These are phyloP conservation scores for Tuber brumale DNA, from an alignment of 495 filamentous ascomycete species.

Conservation along the genomic window DNA sequence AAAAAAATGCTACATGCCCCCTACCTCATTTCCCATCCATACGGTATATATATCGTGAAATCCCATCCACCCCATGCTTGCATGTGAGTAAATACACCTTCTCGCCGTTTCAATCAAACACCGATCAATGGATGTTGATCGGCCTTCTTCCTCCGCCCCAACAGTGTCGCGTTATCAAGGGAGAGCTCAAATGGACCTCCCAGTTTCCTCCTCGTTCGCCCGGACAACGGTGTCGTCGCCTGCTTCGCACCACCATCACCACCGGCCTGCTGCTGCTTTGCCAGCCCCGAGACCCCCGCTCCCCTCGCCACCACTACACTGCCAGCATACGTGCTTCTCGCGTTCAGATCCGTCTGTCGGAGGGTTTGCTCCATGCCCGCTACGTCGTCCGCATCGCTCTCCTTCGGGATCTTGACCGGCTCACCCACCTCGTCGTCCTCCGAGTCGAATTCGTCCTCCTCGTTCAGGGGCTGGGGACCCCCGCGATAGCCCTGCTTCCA, in stretches of 20 bases:
- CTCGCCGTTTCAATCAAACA: not conserved
- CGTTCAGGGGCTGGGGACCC: constrained; percentile 62
- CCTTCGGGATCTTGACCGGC: constrained; percentile 63
- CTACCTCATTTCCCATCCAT: not conserved
- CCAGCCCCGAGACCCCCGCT: constrained; percentile 43
- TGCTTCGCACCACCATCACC: constrained; percentile 74
- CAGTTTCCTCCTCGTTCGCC: constrained; percentile 69
- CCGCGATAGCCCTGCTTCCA: constrained; percentile 59
- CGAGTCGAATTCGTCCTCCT: constrained; percentile 50
- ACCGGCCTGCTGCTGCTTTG: constrained; percentile 43
- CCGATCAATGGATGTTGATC: constrained; percentile 27
- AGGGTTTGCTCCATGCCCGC: constrained; percentile 78
- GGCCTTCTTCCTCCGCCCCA: constrained; percentile 63
- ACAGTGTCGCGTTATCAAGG: constrained; percentile 77
- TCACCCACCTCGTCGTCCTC: constrained; percentile 50
- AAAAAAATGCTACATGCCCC: not conserved
- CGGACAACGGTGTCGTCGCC: constrained; percentile 61
- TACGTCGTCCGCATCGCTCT: constrained; percentile 56
- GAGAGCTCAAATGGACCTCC: constrained; percentile 81
- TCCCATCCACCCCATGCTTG: not conserved
- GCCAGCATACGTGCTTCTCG: constrained; percentile 47
- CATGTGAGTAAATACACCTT: not conserved
- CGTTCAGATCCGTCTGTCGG: constrained; percentile 67
- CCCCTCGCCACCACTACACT: constrained; percentile 41
- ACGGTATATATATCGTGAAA: not conserved